Percentiles rank a stretch among this genome's conserved stretches.
phyloP scores from a whole-genome alignment of 306 rosid genomes.

The Phaseolus lunatus region DNA sequence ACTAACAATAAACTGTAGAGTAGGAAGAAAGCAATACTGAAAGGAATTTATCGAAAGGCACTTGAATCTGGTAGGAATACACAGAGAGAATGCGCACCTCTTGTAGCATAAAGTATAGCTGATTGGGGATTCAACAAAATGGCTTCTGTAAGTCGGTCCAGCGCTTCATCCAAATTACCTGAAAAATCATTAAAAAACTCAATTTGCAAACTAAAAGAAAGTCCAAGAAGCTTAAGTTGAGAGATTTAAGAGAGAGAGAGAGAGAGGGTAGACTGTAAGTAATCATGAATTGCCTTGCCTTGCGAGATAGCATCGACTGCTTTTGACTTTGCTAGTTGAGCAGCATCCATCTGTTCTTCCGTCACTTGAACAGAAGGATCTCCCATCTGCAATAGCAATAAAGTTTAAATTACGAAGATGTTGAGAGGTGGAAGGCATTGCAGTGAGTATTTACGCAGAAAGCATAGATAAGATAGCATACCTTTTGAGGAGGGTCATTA shows the following conservation, averaged over 20 bases:
- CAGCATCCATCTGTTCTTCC: slow-evolving; percentile 70
- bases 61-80: neutral
- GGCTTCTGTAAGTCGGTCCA: slow-evolving; percentile 78
- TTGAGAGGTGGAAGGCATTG: neutral
- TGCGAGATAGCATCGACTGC: slow-evolving; percentile 65
- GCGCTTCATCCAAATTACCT: slow-evolving; percentile 75
- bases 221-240: slow-evolving; percentile 13
- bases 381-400: slow-evolving; percentile 71
- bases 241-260: slow-evolving; percentile 10
- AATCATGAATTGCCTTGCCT: slow-evolving; percentile 48
- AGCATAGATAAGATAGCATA: neutral
- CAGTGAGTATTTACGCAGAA: neutral
- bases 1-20: neutral
- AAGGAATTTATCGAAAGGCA: neutral
- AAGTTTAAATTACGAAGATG: neutral
- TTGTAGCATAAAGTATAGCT: slow-evolving; percentile 78
- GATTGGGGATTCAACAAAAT: slow-evolving; percentile 79
- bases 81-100: slow-evolving; percentile 57
- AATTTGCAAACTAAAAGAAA: slow-evolving; percentile 12
- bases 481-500: slow-evolving; percentile 81
- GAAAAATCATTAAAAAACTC: slow-evolving; percentile 30
- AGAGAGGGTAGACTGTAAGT: neutral
- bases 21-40: neutral
- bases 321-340: slow-evolving; percentile 66
- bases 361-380: slow-evolving; percentile 66